Percentiles rank a stretch among this genome's conserved stretches.
Evolutionary conservation across 495 filamentous ascomycete genomes (phyloP).

Genomic region (Xylaria nigripes): DNA sequence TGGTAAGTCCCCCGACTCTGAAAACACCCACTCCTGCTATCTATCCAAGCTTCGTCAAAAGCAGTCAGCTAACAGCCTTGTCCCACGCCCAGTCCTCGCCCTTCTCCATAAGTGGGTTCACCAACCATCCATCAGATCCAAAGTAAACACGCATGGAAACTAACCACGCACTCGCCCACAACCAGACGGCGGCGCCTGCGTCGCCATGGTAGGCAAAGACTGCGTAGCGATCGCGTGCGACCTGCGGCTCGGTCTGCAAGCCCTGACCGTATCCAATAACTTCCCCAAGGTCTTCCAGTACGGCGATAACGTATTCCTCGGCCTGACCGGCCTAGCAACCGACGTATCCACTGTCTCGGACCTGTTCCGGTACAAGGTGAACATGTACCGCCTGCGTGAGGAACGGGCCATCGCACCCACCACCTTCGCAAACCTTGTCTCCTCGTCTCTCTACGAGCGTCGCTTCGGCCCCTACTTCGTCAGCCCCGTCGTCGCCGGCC

Average conservation of each 20-base stretch:
- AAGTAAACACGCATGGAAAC: constrained; percentile 5
- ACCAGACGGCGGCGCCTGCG: constrained; percentile 87
- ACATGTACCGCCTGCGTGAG: constrained; percentile 98
- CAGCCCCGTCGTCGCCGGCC: constrained; percentile 84
- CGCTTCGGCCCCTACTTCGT: constrained; percentile 96
- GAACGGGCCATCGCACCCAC: constrained; percentile 89
- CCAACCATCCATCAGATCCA: background rate
- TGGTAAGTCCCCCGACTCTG: constrained; percentile 22
- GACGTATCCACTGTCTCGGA: constrained; percentile 92
- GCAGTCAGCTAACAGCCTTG: constrained; percentile 12
- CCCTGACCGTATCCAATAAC: constrained; percentile 97
- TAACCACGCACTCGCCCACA: constrained; percentile 19
- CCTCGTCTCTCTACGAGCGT: constrained; percentile 79
- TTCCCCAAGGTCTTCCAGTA: constrained; percentile 99
- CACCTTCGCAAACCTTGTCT: constrained; percentile 94
- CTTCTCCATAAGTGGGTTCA: constrained; percentile 76
- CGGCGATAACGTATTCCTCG: constrained; percentile 83
- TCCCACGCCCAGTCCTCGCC: constrained; percentile 52
- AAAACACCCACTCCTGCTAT: background rate
- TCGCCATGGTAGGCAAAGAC: constrained; percentile 98
- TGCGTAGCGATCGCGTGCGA: constrained; percentile 99
- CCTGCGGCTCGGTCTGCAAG: constrained; percentile 92
- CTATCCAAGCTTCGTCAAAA: background rate
- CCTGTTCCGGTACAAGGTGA: constrained; percentile 98
- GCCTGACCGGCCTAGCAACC: constrained; percentile 90